Evolutionary conservation across 73 alveolate genomes (phyloP).

Genomic region (Tetrahymena elliotti): DNA sequence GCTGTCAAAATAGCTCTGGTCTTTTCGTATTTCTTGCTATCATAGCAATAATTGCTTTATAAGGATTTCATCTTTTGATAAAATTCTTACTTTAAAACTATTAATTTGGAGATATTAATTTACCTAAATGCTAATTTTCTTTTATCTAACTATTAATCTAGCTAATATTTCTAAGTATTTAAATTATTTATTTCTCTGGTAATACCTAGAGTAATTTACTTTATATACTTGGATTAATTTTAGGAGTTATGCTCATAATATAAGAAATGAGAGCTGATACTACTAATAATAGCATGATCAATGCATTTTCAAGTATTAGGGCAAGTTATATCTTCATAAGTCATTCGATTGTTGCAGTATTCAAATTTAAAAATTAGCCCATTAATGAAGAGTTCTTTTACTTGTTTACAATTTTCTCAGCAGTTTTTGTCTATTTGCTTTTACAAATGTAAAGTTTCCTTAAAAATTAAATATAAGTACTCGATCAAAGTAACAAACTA

Average conservation of each 20-base stretch:
- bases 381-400: neutral
- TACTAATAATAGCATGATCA: neutral
- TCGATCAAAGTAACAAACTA: neutral
- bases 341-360: neutral
- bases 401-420: neutral
- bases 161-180: neutral
- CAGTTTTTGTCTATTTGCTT: neutral
- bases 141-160: too few relatives aligned
- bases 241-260: neutral
- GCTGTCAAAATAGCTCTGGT: neutral
- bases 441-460: neutral
- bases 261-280: neutral
- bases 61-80: neutral
- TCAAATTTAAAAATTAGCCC: neutral
- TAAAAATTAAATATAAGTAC: neutral
- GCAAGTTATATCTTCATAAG: neutral
- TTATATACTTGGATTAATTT: neutral
- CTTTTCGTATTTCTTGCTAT: neutral
- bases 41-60: neutral
- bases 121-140: neutral
- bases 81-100: neutral
- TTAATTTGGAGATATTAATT: neutral
- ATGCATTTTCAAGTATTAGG: neutral
- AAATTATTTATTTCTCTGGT: neutral
- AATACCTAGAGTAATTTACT: neutral